phyloP scores from a whole-genome alignment of 2,329 filamentous ascomycete species.

The Fusarium penzigii region DNA sequence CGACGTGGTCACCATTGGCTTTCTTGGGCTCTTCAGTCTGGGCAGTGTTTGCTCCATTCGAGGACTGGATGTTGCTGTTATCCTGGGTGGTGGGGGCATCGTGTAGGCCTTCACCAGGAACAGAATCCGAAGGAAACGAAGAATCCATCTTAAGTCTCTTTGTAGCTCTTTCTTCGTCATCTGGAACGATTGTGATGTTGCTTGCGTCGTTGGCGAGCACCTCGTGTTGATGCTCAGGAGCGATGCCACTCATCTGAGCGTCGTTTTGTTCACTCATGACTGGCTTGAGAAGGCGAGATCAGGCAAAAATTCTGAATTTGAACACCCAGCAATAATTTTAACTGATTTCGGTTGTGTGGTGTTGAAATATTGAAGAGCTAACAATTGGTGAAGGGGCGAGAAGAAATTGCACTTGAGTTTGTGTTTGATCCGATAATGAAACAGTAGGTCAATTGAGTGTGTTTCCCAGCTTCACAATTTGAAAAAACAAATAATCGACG shows the following conservation, averaged over 20 bases:
- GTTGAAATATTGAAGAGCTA: too few species aligned
- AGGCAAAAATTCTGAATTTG: background rate
- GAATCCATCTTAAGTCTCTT: constrained; percentile 61
- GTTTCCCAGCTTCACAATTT: background rate
- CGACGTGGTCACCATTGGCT: constrained; percentile 17
- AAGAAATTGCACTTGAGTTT: too few species aligned
- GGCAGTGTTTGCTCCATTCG: constrained; percentile 19
- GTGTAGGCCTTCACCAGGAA: constrained; percentile 21
- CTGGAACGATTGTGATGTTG: constrained; percentile 5
- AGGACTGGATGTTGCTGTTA: constrained; percentile 12
- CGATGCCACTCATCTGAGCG: constrained; percentile 21
- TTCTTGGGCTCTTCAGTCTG: constrained; percentile 10
- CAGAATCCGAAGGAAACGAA: constrained; percentile 18
- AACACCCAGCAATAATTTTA: too few species aligned
- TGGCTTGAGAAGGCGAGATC: background rate
- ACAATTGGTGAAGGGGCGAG: too few species aligned
- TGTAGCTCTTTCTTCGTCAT: constrained; percentile 44
- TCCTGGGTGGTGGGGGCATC: constrained; percentile 17
- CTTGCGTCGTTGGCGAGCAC: constrained; percentile 18
- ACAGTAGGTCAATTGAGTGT: too few species aligned
- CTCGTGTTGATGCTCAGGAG: constrained; percentile 15
- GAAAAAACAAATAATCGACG: background rate
- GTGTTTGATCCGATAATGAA: too few species aligned
- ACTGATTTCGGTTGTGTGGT: too few species aligned
- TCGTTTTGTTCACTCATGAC: constrained; percentile 32